These are phyloP conservation scores for Pichia sp. DNA, from an alignment of 1,139 yeast species.

Conservation along the genomic window DNA sequence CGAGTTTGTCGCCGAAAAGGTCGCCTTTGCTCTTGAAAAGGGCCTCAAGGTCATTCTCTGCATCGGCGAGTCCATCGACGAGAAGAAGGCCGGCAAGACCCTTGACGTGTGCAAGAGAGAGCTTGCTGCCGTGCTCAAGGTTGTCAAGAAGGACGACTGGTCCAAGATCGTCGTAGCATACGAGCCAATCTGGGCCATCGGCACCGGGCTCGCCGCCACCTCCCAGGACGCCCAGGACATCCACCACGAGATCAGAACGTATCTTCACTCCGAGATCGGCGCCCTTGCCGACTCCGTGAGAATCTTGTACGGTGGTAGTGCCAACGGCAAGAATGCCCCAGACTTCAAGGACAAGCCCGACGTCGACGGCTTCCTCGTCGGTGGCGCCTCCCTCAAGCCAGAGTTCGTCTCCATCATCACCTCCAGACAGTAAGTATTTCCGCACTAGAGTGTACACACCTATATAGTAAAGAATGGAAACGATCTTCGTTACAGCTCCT, in stretches of 20 bases:
- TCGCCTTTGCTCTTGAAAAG: slow-evolving; percentile 85
- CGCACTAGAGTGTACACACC: not conserved
- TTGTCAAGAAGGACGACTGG: slow-evolving; percentile 74
- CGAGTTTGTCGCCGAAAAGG: slow-evolving; percentile 90
- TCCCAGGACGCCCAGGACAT: slow-evolving; percentile 96
- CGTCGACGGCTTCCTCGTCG: slow-evolving; percentile 98
- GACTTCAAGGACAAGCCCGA: slow-evolving; percentile 90
- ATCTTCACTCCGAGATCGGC: slow-evolving; percentile 74
- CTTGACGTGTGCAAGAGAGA: slow-evolving; percentile 85
- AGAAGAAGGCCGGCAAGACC: slow-evolving; percentile 85
- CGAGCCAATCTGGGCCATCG: slow-evolving; percentile 99
- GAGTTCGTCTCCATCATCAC: slow-evolving; percentile 94
- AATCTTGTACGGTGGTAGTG: slow-evolving; percentile 98
- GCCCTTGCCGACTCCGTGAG: slow-evolving; percentile 74
- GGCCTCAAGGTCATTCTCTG: slow-evolving; percentile 90
- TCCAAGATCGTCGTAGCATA: slow-evolving; percentile 89
- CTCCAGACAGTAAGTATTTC: slow-evolving; percentile 63
- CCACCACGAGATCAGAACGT: slow-evolving; percentile 84
- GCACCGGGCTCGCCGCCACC: slow-evolving; percentile 99
- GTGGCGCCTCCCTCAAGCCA: slow-evolving; percentile 99
- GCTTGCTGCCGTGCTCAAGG: slow-evolving; percentile 80
- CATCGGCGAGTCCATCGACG: slow-evolving; percentile 96
- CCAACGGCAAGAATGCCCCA: slow-evolving; percentile 88
- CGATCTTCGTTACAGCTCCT: not conserved
- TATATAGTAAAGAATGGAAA: not conserved